Conservation (phyloP, 116 monocot genomes). For the Phalaenopsis hybrid region DNA sequence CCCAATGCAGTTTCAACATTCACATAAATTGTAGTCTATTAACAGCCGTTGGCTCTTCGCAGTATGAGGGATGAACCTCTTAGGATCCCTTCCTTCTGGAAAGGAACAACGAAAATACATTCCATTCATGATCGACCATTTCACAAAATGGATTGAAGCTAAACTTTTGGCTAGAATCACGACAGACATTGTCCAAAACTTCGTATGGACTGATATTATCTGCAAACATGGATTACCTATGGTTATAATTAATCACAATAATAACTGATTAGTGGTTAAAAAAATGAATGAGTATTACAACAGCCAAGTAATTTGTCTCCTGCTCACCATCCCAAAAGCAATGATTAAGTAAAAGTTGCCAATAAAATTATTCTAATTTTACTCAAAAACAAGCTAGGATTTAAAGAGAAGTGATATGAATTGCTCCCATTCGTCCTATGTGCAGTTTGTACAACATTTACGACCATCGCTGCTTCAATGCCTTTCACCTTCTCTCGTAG, state of each 20-base stretch:
- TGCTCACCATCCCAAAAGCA: too few species aligned
- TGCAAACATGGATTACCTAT: not conserved
- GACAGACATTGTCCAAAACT: not conserved
- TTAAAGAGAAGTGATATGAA: too few species aligned
- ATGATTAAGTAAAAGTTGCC: too few species aligned
- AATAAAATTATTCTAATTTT: too few species aligned
- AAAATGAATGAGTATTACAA: too few species aligned
- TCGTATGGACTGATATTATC: not conserved
- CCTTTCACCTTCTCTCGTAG: not conserved
- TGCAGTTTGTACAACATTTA: too few species aligned
- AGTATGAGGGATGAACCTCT: not conserved
- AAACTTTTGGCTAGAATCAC: not conserved
- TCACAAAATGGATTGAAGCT: not conserved
- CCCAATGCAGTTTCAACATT: not conserved
- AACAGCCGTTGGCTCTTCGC: not conserved
- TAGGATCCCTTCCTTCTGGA: not conserved
- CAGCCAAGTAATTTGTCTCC: too few species aligned
- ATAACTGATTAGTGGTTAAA: not conserved
- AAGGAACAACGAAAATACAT: not conserved
- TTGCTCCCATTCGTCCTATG: too few species aligned
- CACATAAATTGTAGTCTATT: not conserved
- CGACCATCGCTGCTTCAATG: not conserved
- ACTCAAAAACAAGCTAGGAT: too few species aligned
- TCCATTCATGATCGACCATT: not conserved
- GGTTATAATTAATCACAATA: not conserved